Base-by-base conservation (phyloP, 495 filamentous ascomycete species). In the Aspergillus mulundensis region DNA sequence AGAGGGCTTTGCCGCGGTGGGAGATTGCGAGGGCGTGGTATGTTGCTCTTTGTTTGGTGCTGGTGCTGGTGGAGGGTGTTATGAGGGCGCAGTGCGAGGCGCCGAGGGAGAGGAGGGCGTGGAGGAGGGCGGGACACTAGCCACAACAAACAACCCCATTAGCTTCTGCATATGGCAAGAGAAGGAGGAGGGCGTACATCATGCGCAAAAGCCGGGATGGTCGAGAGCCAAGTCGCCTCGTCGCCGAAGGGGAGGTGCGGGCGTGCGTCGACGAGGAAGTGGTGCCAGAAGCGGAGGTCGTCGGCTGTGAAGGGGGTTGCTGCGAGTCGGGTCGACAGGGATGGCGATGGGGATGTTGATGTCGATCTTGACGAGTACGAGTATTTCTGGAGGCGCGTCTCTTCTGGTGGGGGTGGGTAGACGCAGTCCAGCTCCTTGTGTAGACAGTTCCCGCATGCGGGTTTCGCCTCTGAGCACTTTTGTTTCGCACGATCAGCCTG, bases 241-340 rank as follows among this genome's bases (percentile, higher is more conserved):
- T 77, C 76, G 23, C 81, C 81, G 45, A 85, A 65, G 0, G 83
- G 83, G 28, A 85, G 78, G 66, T 84, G 77, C 5, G 83, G 84
- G 54, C 81, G 78, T 52, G 81, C 83, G 8, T 63, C 67, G 18
- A 78, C 54, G 20, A 86, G 67, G 51, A 87, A 85, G 57, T 84
- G 80, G 65, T 87, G 81, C 65, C 85, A 85, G 59, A 85, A 78
- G 47, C 82, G 76, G 66, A 86, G 80, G 64, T 86, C 83, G 19
- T 80, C 70, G 16, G 78, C 67, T 34, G 72, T 78, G 64, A 84
- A 84, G 0, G 56, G 16, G 0, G 53, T 32, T 18, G 64, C 41
- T 2, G 64, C 59, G 66, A 70, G 36, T 19, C 45, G 54, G 16
- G 49, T 10, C 32, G 32, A 47, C 5, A 11, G 34, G 3, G 14